Percentiles rank a stretch among this genome's conserved stretches.
phyloP scores from a whole-genome alignment of 2,329 filamentous ascomycete genomes.

The Neofusicoccum cordaticola region DNA sequence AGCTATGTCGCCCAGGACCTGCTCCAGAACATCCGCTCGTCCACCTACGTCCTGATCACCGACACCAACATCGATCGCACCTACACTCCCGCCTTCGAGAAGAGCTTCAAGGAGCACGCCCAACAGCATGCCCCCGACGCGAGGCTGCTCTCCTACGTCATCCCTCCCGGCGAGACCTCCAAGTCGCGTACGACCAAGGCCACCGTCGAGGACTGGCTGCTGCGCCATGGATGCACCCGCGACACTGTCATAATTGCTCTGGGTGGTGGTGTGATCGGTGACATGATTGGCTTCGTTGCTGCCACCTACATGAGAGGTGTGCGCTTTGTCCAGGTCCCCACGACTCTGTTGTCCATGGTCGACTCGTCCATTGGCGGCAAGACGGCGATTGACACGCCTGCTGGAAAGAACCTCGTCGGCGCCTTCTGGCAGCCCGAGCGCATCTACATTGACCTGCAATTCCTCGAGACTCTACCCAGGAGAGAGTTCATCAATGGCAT shows the following conservation, averaged over 20 bases:
- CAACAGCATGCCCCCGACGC: conserved; percentile 47
- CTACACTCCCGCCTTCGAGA: conserved; percentile 76
- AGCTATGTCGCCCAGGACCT: conserved; percentile 79
- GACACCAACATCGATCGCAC: conserved; percentile 84
- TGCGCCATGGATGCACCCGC: conserved; percentile 84
- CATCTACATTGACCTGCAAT: conserved; percentile 91
- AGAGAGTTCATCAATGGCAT: conserved; percentile 98
- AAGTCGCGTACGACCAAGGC: conserved; percentile 93
- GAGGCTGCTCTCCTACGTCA: conserved; percentile 83
- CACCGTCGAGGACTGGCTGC: conserved; percentile 96
- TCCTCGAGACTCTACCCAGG: conserved; percentile 84
- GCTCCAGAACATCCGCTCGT: conserved; percentile 71
- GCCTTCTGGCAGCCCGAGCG: conserved; percentile 94
- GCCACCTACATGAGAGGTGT: conserved; percentile 98
- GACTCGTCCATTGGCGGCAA: conserved; percentile 98
- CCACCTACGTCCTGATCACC: conserved; percentile 94
- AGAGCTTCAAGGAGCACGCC: conserved; percentile 57
- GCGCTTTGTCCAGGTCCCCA: conserved; percentile 93
- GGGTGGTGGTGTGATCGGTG: conserved; percentile 93
- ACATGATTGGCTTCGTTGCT: conserved; percentile 96
- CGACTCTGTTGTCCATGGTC: conserved; percentile 92
- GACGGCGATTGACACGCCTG: conserved; percentile 93
- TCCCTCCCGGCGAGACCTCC: conserved; percentile 87
- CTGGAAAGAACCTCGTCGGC: conserved; percentile 94
- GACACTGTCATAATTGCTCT: conserved; percentile 94